Conservation (phyloP, 345 rosid species). For the Punica granatum region DNA sequence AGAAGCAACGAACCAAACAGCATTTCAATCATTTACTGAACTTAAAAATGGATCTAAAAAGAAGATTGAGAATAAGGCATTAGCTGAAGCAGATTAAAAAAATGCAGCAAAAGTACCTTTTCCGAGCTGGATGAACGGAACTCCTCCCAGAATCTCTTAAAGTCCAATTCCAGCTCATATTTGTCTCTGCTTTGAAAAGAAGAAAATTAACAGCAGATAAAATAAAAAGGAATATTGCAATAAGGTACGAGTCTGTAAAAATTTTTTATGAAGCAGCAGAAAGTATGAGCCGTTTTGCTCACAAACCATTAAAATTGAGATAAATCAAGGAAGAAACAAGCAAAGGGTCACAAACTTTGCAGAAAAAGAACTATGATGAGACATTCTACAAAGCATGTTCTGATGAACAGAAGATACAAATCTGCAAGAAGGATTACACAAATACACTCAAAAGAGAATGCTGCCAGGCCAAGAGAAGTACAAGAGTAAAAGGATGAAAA, state of each 20-base stretch:
- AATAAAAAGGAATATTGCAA: neutral
- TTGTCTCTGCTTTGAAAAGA: conserved; percentile 43
- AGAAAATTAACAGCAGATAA: neutral
- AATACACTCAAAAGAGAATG: neutral
- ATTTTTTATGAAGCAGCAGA: neutral
- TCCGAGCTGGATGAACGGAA: conserved; percentile 97
- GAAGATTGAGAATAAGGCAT: neutral
- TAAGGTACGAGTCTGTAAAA: neutral
- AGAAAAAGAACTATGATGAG: neutral
- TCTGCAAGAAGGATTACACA: neutral
- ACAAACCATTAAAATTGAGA: neutral
- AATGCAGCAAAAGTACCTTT: conserved; percentile 40
- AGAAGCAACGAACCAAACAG: neutral
- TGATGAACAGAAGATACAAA: neutral
- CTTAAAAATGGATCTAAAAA: neutral
- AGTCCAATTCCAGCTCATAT: conserved; percentile 95
- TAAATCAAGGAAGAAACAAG: neutral
- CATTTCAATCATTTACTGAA: neutral
- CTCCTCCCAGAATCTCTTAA: conserved; percentile 98
- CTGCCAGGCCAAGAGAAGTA: neutral
- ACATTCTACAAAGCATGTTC: neutral
- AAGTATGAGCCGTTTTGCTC: neutral
- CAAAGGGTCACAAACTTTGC: neutral
- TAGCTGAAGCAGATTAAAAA: conserved; percentile 3
- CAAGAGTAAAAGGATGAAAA: neutral